Evolutionary conservation across 176 grass and related monocot species (phyloP).

Genomic region (Carex myosuroides): DNA sequence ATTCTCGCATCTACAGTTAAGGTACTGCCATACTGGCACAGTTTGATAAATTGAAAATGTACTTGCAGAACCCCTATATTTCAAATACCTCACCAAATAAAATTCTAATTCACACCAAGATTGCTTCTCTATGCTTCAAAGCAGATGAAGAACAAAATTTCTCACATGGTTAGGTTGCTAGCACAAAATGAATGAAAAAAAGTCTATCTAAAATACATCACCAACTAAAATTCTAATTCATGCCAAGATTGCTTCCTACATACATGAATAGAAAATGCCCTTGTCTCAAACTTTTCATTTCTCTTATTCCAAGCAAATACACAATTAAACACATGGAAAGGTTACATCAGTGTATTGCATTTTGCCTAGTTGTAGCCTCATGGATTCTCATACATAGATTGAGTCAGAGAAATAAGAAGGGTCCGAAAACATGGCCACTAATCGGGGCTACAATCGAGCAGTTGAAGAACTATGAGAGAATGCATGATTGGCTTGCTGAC

Average conservation of each 20-base stretch:
- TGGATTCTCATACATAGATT: slow-evolving; percentile 63
- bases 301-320: background rate
- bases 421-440: slow-evolving; percentile 70
- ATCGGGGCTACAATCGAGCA: slow-evolving; percentile 70
- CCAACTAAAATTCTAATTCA: slow-evolving; percentile 55
- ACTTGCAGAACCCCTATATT: too few relatives aligned
- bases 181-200: slow-evolving; percentile 50
- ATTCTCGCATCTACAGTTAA: slow-evolving; percentile 52
- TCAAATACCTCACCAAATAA: too few relatives aligned
- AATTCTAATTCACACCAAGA: too few relatives aligned
- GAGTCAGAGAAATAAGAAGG: slow-evolving; percentile 61
- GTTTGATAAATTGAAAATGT: slow-evolving; percentile 29
- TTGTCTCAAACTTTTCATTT: slow-evolving; percentile 13
- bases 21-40: slow-evolving; percentile 57
- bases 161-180: slow-evolving; percentile 45
- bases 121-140: too few relatives aligned
- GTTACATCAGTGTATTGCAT: slow-evolving; percentile 36
- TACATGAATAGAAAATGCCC: slow-evolving; percentile 12
- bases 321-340: slow-evolving; percentile 36
- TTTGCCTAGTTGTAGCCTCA: slow-evolving; percentile 41
- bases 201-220: background rate
- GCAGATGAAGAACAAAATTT: slow-evolving; percentile 1
- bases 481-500: slow-evolving; percentile 82
- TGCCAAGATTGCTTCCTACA: slow-evolving; percentile 44
- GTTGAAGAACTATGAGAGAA: slow-evolving; percentile 76